Evolutionary conservation across 2,329 filamentous ascomycete genomes (phyloP).

Genomic region (Penicillium brevicompactum): DNA sequence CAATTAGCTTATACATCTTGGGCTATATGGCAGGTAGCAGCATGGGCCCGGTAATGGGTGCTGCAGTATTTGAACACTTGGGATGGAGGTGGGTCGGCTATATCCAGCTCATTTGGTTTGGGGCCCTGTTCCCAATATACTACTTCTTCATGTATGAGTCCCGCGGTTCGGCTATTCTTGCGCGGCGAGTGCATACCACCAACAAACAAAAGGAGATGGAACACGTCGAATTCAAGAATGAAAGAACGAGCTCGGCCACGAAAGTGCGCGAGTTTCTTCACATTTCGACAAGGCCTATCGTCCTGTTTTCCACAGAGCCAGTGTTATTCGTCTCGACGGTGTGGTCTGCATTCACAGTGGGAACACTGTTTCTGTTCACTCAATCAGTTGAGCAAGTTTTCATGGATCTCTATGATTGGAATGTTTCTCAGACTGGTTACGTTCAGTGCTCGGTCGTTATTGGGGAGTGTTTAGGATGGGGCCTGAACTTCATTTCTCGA

Average conservation of each 20-base stretch:
- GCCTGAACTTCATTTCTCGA: slow-evolving; percentile 29
- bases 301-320: slow-evolving; percentile 41
- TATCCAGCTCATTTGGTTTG: slow-evolving; percentile 40
- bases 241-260: neutral
- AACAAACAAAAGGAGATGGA: slow-evolving; percentile 20
- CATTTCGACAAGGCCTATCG: slow-evolving; percentile 30
- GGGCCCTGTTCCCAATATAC: slow-evolving; percentile 34
- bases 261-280: slow-evolving; percentile 11
- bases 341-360: slow-evolving; percentile 45
- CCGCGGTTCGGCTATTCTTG: slow-evolving; percentile 39
- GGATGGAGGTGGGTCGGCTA: slow-evolving; percentile 39
- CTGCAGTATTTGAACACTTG: slow-evolving; percentile 23
- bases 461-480: slow-evolving; percentile 42
- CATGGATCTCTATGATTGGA: slow-evolving; percentile 17
- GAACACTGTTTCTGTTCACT: slow-evolving; percentile 44
- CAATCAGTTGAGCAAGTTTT: slow-evolving; percentile 42
- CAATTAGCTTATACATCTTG: slow-evolving; percentile 43
- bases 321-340: slow-evolving; percentile 43
- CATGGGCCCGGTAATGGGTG: slow-evolving; percentile 46
- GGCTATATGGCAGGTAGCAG: slow-evolving; percentile 43
- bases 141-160: slow-evolving; percentile 41
- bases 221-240: neutral
- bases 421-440: slow-evolving; percentile 30
- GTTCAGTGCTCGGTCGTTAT: slow-evolving; percentile 42
- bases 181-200: slow-evolving; percentile 27